Percentiles rank a stretch among this genome's conserved stretches.
phyloP scores from a whole-genome alignment of 1,284 basidiomycete species.

The Garcileccinum viscosum region DNA sequence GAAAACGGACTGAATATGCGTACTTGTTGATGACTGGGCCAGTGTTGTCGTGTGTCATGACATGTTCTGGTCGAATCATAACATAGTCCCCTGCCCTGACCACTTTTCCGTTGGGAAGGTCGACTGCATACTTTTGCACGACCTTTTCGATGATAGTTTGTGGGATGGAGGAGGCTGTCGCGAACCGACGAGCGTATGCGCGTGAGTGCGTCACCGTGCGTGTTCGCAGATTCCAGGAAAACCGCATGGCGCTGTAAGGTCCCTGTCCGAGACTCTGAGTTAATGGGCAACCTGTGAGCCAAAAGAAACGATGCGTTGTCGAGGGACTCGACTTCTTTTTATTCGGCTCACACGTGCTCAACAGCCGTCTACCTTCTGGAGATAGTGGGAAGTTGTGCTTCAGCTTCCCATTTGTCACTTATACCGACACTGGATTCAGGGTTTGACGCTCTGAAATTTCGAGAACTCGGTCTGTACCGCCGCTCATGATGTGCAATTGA shows the following conservation, averaged over 20 bases:
- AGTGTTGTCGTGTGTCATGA: slow-evolving; percentile 98
- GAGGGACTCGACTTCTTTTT: background rate
- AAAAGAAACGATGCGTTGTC: background rate
- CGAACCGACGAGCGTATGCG: slow-evolving; percentile 38
- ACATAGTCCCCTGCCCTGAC: slow-evolving; percentile 98
- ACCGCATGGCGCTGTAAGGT: slow-evolving; percentile 13
- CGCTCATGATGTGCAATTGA: too few relatives aligned
- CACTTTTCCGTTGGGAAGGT: slow-evolving; percentile 74
- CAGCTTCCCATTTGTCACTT: too few relatives aligned
- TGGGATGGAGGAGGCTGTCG: slow-evolving; percentile 51
- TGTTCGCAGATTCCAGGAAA: slow-evolving; percentile 13
- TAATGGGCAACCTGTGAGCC: background rate
- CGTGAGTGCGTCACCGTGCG: background rate
- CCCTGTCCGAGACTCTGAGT: background rate
- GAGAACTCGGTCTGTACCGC: too few relatives aligned
- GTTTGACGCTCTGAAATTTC: too few relatives aligned
- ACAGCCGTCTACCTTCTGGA: too few relatives aligned
- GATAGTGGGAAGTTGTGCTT: too few relatives aligned
- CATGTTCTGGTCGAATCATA: slow-evolving; percentile 96
- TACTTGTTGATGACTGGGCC: slow-evolving; percentile 97
- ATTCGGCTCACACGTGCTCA: background rate
- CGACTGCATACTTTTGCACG: slow-evolving; percentile 96
- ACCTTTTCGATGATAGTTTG: slow-evolving; percentile 98
- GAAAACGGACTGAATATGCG: slow-evolving; percentile 31
- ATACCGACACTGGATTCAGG: too few relatives aligned